Evolutionary conservation across 805 yeast species (phyloP), one percentile per base, ranked within the genome.

Genomic region (Grigorovia humatica): DNA sequence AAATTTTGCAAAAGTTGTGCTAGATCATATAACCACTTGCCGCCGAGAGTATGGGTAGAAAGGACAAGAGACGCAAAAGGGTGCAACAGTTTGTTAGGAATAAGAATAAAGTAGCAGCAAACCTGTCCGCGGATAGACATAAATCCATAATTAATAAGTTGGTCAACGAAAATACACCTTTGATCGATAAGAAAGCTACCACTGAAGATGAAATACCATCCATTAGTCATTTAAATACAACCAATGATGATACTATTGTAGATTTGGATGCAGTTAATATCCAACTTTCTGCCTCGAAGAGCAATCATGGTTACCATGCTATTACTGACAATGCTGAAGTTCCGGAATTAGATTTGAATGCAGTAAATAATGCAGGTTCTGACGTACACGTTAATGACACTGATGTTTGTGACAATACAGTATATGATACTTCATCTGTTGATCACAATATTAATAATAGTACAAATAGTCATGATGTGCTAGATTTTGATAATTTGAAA

Each of bases 51-150:
- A 53, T 53, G 58, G 58, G 59, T 19, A 56, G 46, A 49, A 56
- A 56, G 50, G 59, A 55, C 46, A 55, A 51, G 18, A 55, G 54
- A 50, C 56, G 59, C 35, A 51, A 48, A n/a, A 56, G 48, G 41
- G 45, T 56, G 30, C 53, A 56, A 23, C 44, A 50, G 38, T 56
- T 56, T 48, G 55, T 54, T 30, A 45, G 48, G 43, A 45, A 32
- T 13, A 48, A 45, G 47, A 35, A 43, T 27, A 48, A 30, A 29
- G 42, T 38, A 3, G 42, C 42, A 2, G 42, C 42, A 13, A 38
- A 38, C 15, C 6, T 38, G n/a, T 38, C 42, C 3, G 8, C 15
- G 8, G 42, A 38, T 38, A 38, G 42, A n/a, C 42, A 38, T 9
- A 8, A 43, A 43, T 9, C 9, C 7, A 43, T 43, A 4, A n/a